Base-by-base conservation (phyloP, 768 basidiomycete species). In the Gautieria morchelliformis region DNA sequence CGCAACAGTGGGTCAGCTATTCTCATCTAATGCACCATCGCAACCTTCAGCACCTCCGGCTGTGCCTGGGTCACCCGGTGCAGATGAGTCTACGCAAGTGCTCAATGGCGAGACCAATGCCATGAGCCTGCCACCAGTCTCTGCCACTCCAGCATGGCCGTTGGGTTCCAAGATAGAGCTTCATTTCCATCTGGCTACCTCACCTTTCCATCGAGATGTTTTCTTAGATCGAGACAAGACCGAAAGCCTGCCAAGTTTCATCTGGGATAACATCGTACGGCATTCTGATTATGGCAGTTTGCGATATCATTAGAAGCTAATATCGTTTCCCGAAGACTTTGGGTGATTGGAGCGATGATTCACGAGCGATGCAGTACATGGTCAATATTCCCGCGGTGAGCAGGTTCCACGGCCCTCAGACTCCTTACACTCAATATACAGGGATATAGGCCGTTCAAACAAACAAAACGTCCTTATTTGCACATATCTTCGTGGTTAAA, bases 391-490 rank as follows among this genome's bases (percentile, higher is more conserved):
- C 90, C 0, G 69, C 78, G 71, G 90, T 90, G 67, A 61, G 77
- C 63, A 22, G 11, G 20, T 44, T 44, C 9, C 4, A 17, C n/a
- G 17, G 42, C 17, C 42, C 42, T 44, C 2, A 17, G 42, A 17
- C 8, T 22, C 4, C 7, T 17, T 44, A 19, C 8, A 17, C 11
- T 22, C 17, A n/a, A 44, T n/a, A 49, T 20, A 20, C 35, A 46
- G 22, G 15, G 17, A 41, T 24, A 44, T 63, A 93, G 90, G 76
- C 74, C 50, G 92, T 93, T 11, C 76, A 87, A 65, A 75, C 75
- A 57, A 95, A 95, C 66, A 87, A 80, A 11, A 81, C 46, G 1
- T 33, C 87, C 2, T 69, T 93, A 49, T 95, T 87, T 86, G 86
- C 86, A 15, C 89, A 94, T 63, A 75, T 93, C 5, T 88, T 87